Base-by-base conservation (phyloP, 202 grass and related monocot species). In the Brachypodium distachyon region DNA sequence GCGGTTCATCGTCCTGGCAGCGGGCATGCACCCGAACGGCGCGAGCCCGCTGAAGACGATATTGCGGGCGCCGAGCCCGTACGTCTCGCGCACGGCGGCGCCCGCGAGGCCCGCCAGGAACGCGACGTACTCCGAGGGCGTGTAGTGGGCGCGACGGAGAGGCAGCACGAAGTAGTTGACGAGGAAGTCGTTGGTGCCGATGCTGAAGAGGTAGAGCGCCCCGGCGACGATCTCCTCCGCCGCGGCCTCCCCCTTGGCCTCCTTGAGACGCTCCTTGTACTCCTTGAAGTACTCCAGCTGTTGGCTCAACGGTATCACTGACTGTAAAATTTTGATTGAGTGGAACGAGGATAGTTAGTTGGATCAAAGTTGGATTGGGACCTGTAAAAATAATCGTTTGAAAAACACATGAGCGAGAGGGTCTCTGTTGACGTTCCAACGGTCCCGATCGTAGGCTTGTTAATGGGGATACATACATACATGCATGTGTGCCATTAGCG, bases 161-260 rank as follows among this genome's bases (percentile, higher is more conserved):
- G 82, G 51, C 3, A 78, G 0, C 7, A 26, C 0, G 54, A 66
- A 82, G 84, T 96, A 96, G 61, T 92, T 92, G 23, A 82, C 49
- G 18, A 96, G 78, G 82, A 96, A 90, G 23, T 96, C 93, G 78
- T 96, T 96, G 56, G 93, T 90, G 63, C 90, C 93, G 18, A 96
- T 60, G 83, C 90, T 96, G 85, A 90, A 72, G 76, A 80, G 25
- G 77, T 88, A 87, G 1, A 92, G 42, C 14, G 93, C 87, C 59
- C 88, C 87, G 12, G 69, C 60, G 26, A 90, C 74, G 39, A 85
- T 90, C 37, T 64, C 36, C 54, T 71, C 34, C 0, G 82, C 90
- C 28, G 59, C 14, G 0, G 52, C 61, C 22, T 68, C 54, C 18
- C 89, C 93, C 52, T 67, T 82, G 21, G 78, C 86, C 0, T 7